Base-by-base conservation (phyloP, 1,284 basidiomycete genomes). In the Trichosporon sp. region DNA sequence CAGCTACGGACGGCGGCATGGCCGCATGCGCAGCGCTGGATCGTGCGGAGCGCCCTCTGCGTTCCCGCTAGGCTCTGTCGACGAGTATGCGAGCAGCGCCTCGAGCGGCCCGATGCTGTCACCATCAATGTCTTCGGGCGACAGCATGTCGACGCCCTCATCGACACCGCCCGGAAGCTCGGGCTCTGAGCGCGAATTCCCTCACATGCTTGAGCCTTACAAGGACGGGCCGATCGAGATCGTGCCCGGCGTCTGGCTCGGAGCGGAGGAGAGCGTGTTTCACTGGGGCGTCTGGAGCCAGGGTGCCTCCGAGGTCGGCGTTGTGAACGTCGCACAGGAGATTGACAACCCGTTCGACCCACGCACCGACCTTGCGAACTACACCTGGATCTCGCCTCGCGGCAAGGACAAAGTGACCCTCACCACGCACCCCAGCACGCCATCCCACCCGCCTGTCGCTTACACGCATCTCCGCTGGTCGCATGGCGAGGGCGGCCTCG, bases 311-410 rank as follows among this genome's bases (percentile, higher is more conserved):
- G 38, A 65, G 4, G 80, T 81, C 0, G 70, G 78, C 12, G 71
- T 98, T 19, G 88, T 98, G 81, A 98, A 98, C 82, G 96, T 98
- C 40, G 96, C 96, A 40, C 96, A 97, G 84, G 94, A 97, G 84
- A 91, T 97, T 72, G 85, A 88, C 37, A 90, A 90, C 59, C 91
- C 92, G 21, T 92, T 93, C 78, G 90, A 91, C 76, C 43, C 67
- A 14, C 56, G 64, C 46, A 54, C 66, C 21, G 66, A 67, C 21
- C 61, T 61, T 2, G 65, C 66, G 51, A 38, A 61, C 7, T 66
- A 61, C 35, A 63, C 61, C 46, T 74, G 70, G 70, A 51, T 61
- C 12, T 56, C 70, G 7, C 38, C 46, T 1, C 68, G 66, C 68
- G 68, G 64, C 68, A 70, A 72, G 64, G 66, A 71, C 14, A 77